Evolutionary conservation across 768 basidiomycete species (phyloP).

Genomic region (Nidularia pulvinata): DNA sequence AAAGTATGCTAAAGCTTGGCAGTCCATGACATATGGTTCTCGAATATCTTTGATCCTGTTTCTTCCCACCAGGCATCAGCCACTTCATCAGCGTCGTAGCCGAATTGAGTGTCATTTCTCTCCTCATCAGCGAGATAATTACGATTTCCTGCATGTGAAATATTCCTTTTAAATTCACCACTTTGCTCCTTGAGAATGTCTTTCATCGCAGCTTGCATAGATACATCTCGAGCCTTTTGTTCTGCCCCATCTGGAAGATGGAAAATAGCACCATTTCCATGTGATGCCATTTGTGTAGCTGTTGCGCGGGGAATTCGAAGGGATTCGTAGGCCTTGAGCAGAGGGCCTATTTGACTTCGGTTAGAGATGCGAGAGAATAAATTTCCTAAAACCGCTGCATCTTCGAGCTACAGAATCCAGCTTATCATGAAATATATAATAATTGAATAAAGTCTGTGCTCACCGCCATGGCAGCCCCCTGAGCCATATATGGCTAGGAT

Average conservation of each 20-base stretch:
- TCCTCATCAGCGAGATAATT: neutral
- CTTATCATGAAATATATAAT: neutral
- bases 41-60: slow-evolving; percentile 8
- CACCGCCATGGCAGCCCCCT: slow-evolving; percentile 54
- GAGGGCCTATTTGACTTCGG: slow-evolving; percentile 31
- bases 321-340: slow-evolving; percentile 50
- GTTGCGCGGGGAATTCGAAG: slow-evolving; percentile 51
- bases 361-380: slow-evolving; percentile 46
- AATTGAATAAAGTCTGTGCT: slow-evolving; percentile 1
- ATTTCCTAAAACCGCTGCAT: slow-evolving; percentile 38
- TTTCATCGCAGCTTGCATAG: slow-evolving; percentile 50
- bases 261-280: slow-evolving; percentile 52
- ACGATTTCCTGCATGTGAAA: neutral
- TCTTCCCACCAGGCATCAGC: neutral
- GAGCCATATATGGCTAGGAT: slow-evolving; percentile 49
- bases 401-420: slow-evolving; percentile 21
- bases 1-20: no score
- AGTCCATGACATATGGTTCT: neutral
- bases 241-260: slow-evolving; percentile 55
- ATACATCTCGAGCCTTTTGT: slow-evolving; percentile 47
- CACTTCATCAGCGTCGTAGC: neutral
- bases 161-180: neutral
- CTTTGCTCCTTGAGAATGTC: slow-evolving; percentile 22
- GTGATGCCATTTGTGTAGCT: slow-evolving; percentile 44
- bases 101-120: neutral